Percentiles rank a stretch among this genome's conserved stretches.
Evolutionary conservation across 2,329 filamentous ascomycete genomes (phyloP).

Genomic region (Penicillium sp.): DNA sequence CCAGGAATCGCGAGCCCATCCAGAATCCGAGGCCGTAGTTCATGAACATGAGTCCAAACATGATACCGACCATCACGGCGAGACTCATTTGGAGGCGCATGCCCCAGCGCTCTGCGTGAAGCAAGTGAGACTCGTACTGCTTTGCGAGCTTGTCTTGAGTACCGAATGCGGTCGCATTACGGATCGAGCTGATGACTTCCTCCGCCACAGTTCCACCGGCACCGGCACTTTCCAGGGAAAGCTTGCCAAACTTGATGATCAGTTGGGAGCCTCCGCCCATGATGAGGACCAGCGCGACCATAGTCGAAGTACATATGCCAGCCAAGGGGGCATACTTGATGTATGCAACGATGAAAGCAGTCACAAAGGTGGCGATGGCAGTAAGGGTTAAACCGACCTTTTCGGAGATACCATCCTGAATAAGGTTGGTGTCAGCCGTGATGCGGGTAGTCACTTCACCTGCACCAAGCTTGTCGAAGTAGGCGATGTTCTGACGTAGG

Average conservation of each 20-base stretch:
- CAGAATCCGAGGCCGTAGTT: conserved; percentile 88
- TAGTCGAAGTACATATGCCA: conserved; percentile 76
- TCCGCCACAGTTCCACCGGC: conserved; percentile 84
- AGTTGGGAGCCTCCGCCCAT: conserved; percentile 73
- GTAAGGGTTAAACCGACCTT: conserved; percentile 77
- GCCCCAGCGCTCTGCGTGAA: conserved; percentile 70
- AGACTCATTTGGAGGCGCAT: conserved; percentile 70
- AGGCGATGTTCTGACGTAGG: conserved; percentile 83
- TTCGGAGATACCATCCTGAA: conserved; percentile 91
- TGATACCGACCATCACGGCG: conserved; percentile 73
- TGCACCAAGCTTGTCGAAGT: conserved; percentile 88
- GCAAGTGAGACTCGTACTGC: conserved; percentile 76
- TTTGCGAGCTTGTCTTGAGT: conserved; percentile 88
- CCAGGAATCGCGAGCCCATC: conserved; percentile 75
- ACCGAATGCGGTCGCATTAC: conserved; percentile 88
- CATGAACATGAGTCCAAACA: conserved; percentile 81
- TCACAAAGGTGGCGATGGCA: conserved; percentile 76
- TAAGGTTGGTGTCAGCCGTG: conserved; percentile 86
- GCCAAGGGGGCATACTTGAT: conserved; percentile 91
- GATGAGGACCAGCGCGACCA: conserved; percentile 72
- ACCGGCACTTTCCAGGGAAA: conserved; percentile 74
- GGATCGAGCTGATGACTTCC: conserved; percentile 89
- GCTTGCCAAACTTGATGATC: conserved; percentile 77
- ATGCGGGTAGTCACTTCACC: conserved; percentile 94
- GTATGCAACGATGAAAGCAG: conserved; percentile 88